These are phyloP conservation scores for Aspergillus japonicus DNA, from an alignment of 2,329 filamentous ascomycete genomes.

Conservation along the genomic window DNA sequence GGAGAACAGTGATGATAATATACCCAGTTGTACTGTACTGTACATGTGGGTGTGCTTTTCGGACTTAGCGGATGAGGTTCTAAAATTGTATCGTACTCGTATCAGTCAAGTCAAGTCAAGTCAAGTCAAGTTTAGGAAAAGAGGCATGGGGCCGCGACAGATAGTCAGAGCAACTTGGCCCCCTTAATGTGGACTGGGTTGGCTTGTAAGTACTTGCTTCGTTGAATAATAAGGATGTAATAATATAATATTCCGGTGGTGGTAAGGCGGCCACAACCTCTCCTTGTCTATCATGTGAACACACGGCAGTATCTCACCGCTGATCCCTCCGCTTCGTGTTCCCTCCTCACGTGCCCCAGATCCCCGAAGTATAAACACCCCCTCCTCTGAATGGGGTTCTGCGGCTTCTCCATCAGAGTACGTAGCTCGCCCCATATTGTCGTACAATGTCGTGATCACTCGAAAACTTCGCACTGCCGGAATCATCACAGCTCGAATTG, in stretches of 20 bases:
- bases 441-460: not conserved
- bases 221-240: not conserved
- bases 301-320: slow-evolving; percentile 5
- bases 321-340: not conserved
- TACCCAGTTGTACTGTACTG: not conserved
- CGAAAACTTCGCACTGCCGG: not conserved
- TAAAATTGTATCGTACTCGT: not conserved
- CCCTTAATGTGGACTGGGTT: not conserved
- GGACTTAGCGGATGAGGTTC: not conserved
- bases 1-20: not conserved
- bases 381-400: not conserved
- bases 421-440: not conserved
- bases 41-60: not conserved
- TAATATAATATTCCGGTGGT: too few species aligned
- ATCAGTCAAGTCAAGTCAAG: not conserved
- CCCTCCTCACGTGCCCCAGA: not conserved
- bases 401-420: not conserved
- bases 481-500: not conserved
- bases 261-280: not conserved
- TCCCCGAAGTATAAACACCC: not conserved
- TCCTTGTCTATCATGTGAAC: not conserved
- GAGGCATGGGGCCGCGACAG: not conserved
- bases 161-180: not conserved
- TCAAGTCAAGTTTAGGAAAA: not conserved
- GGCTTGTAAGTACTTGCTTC: not conserved